Evolutionary conservation across 2,329 filamentous ascomycete species (phyloP).

Genomic region (Exophiala xenobiotica): DNA sequence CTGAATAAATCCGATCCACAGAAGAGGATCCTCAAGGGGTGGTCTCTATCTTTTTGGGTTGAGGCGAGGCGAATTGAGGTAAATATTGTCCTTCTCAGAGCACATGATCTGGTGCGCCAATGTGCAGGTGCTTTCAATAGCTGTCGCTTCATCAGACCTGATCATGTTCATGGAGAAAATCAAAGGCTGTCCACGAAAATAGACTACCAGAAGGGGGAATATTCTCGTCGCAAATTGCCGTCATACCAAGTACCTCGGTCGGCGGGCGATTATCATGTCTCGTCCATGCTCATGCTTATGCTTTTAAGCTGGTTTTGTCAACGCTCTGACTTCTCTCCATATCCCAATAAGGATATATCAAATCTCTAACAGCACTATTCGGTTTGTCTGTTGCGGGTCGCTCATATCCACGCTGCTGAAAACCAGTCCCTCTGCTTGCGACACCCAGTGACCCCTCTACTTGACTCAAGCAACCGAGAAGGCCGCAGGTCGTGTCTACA

Average conservation of each 20-base stretch:
- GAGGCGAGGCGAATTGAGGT: slow-evolving; percentile 1
- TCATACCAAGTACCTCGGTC: slow-evolving; percentile 11
- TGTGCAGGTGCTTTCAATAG: neutral
- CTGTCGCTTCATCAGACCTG: slow-evolving; percentile 5
- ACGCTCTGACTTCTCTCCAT: no score
- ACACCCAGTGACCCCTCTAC: no score
- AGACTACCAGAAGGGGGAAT: neutral
- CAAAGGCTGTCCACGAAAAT: no score
- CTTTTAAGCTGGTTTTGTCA: neutral
- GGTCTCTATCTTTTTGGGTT: slow-evolving; percentile 18
- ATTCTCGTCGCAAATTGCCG: neutral
- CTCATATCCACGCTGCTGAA: no score
- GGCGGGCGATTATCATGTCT: slow-evolving; percentile 1
- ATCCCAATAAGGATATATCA: no score
- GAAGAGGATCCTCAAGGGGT: slow-evolving; percentile 80
- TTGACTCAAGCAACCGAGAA: no score
- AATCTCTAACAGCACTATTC: no score
- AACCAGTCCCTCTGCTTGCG: no score
- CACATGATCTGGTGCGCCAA: neutral
- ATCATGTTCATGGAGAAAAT: neutral
- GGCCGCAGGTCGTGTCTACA: no score
- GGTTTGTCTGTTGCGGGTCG: no score
- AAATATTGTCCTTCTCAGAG: neutral
- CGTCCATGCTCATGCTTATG: neutral
- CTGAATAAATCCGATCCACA: slow-evolving; percentile 94